These are phyloP conservation scores for Penicillium polonicum DNA, from an alignment of 2,329 filamentous ascomycete species.

Conservation along the genomic window DNA sequence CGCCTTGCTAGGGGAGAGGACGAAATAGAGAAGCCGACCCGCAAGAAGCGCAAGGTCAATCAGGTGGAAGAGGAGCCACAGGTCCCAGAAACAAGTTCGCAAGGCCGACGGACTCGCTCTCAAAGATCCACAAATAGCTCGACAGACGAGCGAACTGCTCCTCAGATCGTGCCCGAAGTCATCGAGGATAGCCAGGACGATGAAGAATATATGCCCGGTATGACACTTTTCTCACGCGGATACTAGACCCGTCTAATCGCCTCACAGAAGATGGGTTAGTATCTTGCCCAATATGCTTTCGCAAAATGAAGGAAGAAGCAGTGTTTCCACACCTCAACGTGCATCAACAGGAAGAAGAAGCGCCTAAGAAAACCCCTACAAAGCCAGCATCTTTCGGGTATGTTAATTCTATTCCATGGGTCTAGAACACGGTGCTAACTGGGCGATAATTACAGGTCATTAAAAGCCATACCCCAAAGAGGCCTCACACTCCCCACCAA, in stretches of 20 bases:
- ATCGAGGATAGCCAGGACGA: conserved; percentile 45
- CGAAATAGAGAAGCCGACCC: conserved; percentile 26
- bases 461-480: conserved; percentile 23
- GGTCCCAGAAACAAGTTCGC: conserved; percentile 31
- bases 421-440: conserved; percentile 19
- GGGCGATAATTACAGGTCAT: conserved; percentile 17
- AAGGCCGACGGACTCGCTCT: conserved; percentile 39
- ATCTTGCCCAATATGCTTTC: conserved; percentile 76
- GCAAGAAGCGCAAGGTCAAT: conserved; percentile 40
- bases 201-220: conserved; percentile 37
- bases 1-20: conserved; percentile 53
- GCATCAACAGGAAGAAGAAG: conserved; percentile 37
- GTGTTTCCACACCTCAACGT: conserved; percentile 81
- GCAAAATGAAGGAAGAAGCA: conserved; percentile 72
- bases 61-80: conserved; percentile 36
- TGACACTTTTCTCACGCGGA: conserved; percentile 1
- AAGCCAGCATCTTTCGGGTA: conserved; percentile 32
- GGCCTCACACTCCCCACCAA: conserved; percentile 26
- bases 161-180: conserved; percentile 23
- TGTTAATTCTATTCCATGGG: neutral
- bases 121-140: conserved; percentile 10
- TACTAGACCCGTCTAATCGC: conserved; percentile 16
- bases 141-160: neutral
- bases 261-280: conserved; percentile 69
- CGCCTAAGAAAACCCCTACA: conserved; percentile 6